Base-by-base conservation (phyloP, 805 yeast genomes). In the Ogataea pignaliae region DNA sequence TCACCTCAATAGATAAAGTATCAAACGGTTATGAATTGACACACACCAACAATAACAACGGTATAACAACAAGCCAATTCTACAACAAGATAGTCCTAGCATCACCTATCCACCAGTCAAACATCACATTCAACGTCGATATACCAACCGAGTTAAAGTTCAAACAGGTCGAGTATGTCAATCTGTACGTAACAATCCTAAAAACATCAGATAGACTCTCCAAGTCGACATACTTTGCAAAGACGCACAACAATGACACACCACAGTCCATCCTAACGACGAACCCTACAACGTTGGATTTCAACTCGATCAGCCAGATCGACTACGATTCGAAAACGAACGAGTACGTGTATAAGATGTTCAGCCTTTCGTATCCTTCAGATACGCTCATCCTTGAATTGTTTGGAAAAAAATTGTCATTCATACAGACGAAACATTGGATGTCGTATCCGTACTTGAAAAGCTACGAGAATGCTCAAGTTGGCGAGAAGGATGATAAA, bases 1-100 rank as follows among this genome's bases (percentile, higher is more conserved):
- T 74, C 7, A 33, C 44, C 0, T 39, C 43, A 4, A 38, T 71
- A 10, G 26, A 30, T 1, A 48, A 45, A 16, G 5, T 30, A 3
- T 13, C 10, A 2, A 26, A 40, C 3, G 34, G n/a, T 17, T 47
- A 43, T 44, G 8, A 28, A 10, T 34, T 46, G 10, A 30, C 39
- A 4, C 43, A 38, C 18, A 36, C 41, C 2, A 43, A 44, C 12
- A 30, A 16, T 7, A 10, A 17, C 2, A 39, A 17, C 10, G 7
- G 6, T 12, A 16, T 14, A 10, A 7, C 10, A 5, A 36, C 33
- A 13, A 13, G 10, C 3, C 56, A 59, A 12, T 29, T 33, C 3
- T 75, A 63, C 48, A 78, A 75, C 45, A 59, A 71, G 18, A 74
- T 75, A 8, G 57, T 75, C 15, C 52, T 75, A 15, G 78, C 78